These are phyloP conservation scores for Ormosia semicastrata DNA, from an alignment of 306 rosid species.

Conservation along the genomic window DNA sequence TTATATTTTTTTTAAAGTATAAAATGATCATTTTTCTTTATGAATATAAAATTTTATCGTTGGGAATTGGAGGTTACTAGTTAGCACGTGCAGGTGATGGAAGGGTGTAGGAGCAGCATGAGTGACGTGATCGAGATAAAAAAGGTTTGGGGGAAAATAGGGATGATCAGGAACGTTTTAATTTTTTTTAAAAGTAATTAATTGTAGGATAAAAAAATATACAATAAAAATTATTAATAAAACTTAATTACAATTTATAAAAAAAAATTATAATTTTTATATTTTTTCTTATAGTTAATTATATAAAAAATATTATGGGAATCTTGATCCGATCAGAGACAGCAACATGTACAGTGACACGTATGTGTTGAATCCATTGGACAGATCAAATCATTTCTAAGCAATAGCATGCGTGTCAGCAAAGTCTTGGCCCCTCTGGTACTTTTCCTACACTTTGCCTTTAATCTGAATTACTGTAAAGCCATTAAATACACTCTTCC, in stretches of 20 bases:
- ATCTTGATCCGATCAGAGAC: no score
- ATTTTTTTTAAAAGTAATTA: no score
- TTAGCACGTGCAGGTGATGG: not conserved
- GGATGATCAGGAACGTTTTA: no score
- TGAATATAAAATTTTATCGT: not conserved
- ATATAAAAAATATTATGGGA: no score
- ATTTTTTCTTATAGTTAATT: no score
- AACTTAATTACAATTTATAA: no score
- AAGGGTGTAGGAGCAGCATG: not conserved
- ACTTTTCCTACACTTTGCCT: conserved; percentile 8
- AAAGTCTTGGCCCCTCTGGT: not conserved
- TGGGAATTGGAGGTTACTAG: conserved; percentile 17
- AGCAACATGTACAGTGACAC: conserved; percentile 43
- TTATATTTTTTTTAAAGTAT: no score
- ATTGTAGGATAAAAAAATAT: no score
- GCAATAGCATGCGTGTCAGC: conserved; percentile 18
- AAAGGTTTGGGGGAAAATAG: conserved; percentile 21
- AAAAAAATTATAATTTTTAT: no score
- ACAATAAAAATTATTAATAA: no score
- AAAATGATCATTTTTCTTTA: no score
- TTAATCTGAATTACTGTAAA: not conserved
- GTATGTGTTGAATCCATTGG: conserved; percentile 39
- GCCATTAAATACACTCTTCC: not conserved
- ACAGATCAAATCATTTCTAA: conserved; percentile 46
- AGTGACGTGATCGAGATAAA: not conserved